phyloP scores from a whole-genome alignment of 2,329 filamentous ascomycete species.

The Fusarium torreyae region DNA sequence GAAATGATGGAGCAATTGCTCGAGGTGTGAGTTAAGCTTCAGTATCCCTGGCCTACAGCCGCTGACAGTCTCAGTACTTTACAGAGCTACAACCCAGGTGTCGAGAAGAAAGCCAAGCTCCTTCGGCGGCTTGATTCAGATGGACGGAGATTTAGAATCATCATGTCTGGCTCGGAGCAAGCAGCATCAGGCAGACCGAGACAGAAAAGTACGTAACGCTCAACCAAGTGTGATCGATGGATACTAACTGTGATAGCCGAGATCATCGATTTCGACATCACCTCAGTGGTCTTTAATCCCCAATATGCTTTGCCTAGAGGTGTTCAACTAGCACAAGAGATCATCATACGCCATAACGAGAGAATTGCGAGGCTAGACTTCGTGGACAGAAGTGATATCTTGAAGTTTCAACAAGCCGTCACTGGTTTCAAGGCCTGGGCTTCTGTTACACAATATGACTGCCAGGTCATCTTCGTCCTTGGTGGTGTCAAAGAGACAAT shows the following conservation, averaged over 20 bases:
- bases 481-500: conserved; percentile 44
- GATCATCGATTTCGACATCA: conserved; percentile 54
- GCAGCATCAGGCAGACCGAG: conserved; percentile 38
- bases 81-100: conserved; percentile 34
- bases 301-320: conserved; percentile 50
- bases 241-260: conserved; percentile 44
- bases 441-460: conserved; percentile 49
- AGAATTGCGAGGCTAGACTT: conserved; percentile 53
- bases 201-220: conserved; percentile 40
- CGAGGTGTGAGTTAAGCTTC: conserved; percentile 40
- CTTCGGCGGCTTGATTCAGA: conserved; percentile 50
- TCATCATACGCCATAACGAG: conserved; percentile 52
- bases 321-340: conserved; percentile 41
- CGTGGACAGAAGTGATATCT: conserved; percentile 43
- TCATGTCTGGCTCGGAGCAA: conserved; percentile 47
- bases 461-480: conserved; percentile 51
- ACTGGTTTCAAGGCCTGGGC: conserved; percentile 54
- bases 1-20: conserved; percentile 55
- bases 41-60: too few relatives aligned
- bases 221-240: not conserved
- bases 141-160: conserved; percentile 48
- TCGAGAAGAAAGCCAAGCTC: conserved; percentile 48
- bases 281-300: conserved; percentile 48
- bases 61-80: conserved; percentile 36
- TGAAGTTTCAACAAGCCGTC: conserved; percentile 55